Conservation (phyloP, 805 yeast species). For the Candida ulmi region DNA sequence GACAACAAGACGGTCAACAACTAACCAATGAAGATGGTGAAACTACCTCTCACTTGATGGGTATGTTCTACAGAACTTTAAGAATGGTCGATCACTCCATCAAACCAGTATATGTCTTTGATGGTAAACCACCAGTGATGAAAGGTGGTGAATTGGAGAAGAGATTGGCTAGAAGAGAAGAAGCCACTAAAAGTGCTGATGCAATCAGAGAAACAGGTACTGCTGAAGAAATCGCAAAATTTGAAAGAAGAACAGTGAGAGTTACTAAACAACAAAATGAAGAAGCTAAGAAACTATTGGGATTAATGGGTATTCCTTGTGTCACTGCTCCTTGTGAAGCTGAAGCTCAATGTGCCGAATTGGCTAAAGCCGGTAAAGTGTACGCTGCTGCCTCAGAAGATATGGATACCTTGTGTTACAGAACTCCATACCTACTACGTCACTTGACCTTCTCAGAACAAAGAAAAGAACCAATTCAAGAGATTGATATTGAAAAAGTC, state of each 20-base stretch:
- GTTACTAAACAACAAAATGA: conserved; percentile 90
- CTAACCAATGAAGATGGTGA: conserved; percentile 85
- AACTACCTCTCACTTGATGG: conserved; percentile 91
- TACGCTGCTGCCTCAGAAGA: conserved; percentile 98
- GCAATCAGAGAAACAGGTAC: conserved; percentile 77
- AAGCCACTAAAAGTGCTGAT: conserved; percentile 71
- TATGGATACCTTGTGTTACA: conserved; percentile 96
- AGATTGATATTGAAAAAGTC: conserved; percentile 62
- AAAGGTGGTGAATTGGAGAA: conserved; percentile 92
- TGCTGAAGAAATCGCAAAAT: conserved; percentile 66
- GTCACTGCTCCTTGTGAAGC: conserved; percentile 97
- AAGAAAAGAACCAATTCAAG: conserved; percentile 86
- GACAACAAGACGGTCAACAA: conserved; percentile 96
- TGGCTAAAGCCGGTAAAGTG: conserved; percentile 86
- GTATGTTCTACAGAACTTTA: conserved; percentile 91
- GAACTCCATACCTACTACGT: conserved; percentile 75
- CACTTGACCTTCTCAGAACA: conserved; percentile 94
- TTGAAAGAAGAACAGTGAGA: conserved; percentile 81
- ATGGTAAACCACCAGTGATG: conserved; percentile 94
- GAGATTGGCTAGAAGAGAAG: conserved; percentile 73
- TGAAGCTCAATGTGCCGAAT: conserved; percentile 95
- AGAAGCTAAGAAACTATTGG: conserved; percentile 78
- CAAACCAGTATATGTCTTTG: conserved; percentile 95
- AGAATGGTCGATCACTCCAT: conserved; percentile 88
- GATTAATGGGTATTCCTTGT: conserved; percentile 91